Evolutionary conservation across 495 filamentous ascomycete species (phyloP).

Genomic region (Penicillium daleae): DNA sequence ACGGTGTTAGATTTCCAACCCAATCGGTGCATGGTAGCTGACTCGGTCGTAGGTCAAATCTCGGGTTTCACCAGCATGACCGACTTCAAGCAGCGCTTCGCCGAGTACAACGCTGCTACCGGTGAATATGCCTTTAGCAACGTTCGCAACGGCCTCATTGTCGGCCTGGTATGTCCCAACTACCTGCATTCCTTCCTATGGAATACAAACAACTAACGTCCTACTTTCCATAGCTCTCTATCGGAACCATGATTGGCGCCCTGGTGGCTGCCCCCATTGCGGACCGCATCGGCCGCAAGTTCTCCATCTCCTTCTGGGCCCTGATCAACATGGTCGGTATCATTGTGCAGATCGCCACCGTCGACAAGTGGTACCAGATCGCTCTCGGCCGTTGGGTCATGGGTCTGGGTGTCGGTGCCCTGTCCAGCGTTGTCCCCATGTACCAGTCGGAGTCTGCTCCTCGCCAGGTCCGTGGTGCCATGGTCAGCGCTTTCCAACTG

Average conservation of each 20-base stretch:
- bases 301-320: constrained; percentile 58
- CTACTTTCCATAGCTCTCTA: constrained; percentile 48
- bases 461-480: constrained; percentile 65
- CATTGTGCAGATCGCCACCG: constrained; percentile 67
- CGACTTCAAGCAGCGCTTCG: constrained; percentile 55
- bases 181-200: neutral
- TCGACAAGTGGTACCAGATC: constrained; percentile 56
- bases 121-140: constrained; percentile 55
- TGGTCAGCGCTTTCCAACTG: constrained; percentile 78
- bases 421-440: constrained; percentile 74
- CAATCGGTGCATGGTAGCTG: constrained; percentile 5
- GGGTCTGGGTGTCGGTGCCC: constrained; percentile 70
- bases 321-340: constrained; percentile 70
- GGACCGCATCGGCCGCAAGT: constrained; percentile 56
- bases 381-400: constrained; percentile 62
- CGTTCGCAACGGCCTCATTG: constrained; percentile 59
- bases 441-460: constrained; percentile 74
- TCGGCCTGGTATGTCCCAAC: constrained; percentile 50
- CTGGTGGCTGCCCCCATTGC: constrained; percentile 62
- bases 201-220: constrained; percentile 11
- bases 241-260: constrained; percentile 72
- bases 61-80: constrained; percentile 64
- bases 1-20: constrained; percentile 1
- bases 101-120: constrained; percentile 35
- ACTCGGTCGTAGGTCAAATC: constrained; percentile 50